Percentiles rank a stretch among this genome's conserved stretches.
Evolutionary conservation across 495 filamentous ascomycete species (phyloP).

Genomic region (Aspergillus wentii): DNA sequence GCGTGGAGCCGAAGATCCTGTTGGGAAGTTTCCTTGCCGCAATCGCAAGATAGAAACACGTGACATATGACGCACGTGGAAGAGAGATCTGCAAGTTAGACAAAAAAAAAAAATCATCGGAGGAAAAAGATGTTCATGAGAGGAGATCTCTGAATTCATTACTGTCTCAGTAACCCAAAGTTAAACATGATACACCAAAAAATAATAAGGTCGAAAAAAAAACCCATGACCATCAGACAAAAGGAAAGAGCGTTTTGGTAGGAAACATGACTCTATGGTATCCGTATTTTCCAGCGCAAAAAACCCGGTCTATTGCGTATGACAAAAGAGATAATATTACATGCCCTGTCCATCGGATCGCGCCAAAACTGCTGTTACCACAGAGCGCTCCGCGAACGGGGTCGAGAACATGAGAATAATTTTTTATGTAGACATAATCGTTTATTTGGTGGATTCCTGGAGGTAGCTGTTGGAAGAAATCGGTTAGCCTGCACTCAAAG

Average conservation of each 20-base stretch:
- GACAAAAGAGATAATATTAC: slow-evolving; percentile 33
- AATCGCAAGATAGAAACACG: not conserved
- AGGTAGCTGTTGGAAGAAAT: slow-evolving; percentile 48
- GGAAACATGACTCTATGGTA: slow-evolving; percentile 19
- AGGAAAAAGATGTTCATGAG: slow-evolving; percentile 12
- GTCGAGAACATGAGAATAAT: slow-evolving; percentile 12
- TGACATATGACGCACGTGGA: not conserved
- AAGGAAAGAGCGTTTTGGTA: slow-evolving; percentile 3
- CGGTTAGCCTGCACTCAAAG: slow-evolving; percentile 1
- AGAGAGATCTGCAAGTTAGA: not conserved
- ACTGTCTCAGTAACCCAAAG: slow-evolving; percentile 9
- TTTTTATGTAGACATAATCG: slow-evolving; percentile 9
- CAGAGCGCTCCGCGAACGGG: slow-evolving; percentile 14
- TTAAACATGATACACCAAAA: slow-evolving; percentile 20
- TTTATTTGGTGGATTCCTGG: slow-evolving; percentile 60
- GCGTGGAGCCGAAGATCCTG: no score
- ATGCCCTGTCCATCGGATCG: slow-evolving; percentile 28
- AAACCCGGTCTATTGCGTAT: slow-evolving; percentile 21
- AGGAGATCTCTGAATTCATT: slow-evolving; percentile 23
- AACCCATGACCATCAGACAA: slow-evolving; percentile 13
- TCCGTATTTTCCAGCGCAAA: slow-evolving; percentile 17
- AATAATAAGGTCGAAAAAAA: slow-evolving; percentile 8
- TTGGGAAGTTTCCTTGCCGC: no score
- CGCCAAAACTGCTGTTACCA: slow-evolving; percentile 19
- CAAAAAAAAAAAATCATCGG: not conserved